Conservation (phyloP, 1,139 yeast genomes). For the Hyphopichia fennica region DNA sequence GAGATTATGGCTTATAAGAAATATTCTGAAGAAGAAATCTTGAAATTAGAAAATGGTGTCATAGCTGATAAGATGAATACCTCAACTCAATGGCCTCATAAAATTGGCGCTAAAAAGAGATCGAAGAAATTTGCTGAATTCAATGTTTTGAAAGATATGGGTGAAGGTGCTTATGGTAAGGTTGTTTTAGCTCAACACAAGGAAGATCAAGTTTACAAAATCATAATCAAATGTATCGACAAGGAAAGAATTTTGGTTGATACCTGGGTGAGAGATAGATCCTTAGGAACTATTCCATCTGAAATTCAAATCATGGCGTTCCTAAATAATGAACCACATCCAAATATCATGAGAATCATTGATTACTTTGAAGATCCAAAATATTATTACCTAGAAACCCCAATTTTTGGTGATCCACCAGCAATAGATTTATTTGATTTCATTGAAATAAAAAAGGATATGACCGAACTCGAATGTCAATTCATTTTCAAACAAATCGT, state of each 20-base stretch:
- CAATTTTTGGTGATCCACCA: slow-evolving; percentile 84
- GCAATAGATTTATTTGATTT: slow-evolving; percentile 90
- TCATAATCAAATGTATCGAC: slow-evolving; percentile 85
- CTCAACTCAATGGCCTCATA: slow-evolving; percentile 53
- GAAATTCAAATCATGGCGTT: slow-evolving; percentile 92
- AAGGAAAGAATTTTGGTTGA: slow-evolving; percentile 92
- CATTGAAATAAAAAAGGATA: slow-evolving; percentile 78
- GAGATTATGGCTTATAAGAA: slow-evolving; percentile 7
- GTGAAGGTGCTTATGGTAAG: slow-evolving; percentile 96
- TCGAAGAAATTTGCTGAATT: slow-evolving; percentile 74
- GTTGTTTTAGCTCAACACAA: slow-evolving; percentile 78
- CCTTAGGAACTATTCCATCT: slow-evolving; percentile 88
- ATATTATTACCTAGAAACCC: slow-evolving; percentile 86
- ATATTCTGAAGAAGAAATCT: slow-evolving; percentile 41
- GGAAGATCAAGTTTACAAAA: slow-evolving; percentile 59
- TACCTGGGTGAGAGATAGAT: slow-evolving; percentile 94
- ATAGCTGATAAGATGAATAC: slow-evolving; percentile 32
- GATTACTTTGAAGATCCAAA: slow-evolving; percentile 92
- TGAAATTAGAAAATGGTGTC: slow-evolving; percentile 44
- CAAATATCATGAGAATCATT: slow-evolving; percentile 76
- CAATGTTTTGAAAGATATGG: slow-evolving; percentile 70
- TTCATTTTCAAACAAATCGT: slow-evolving; percentile 78
- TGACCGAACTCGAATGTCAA: slow-evolving; percentile 75
- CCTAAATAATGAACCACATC: slow-evolving; percentile 74
- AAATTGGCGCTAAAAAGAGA: slow-evolving; percentile 60